Base-by-base conservation (phyloP, 257 asterid species). In the Petunia secreta region DNA sequence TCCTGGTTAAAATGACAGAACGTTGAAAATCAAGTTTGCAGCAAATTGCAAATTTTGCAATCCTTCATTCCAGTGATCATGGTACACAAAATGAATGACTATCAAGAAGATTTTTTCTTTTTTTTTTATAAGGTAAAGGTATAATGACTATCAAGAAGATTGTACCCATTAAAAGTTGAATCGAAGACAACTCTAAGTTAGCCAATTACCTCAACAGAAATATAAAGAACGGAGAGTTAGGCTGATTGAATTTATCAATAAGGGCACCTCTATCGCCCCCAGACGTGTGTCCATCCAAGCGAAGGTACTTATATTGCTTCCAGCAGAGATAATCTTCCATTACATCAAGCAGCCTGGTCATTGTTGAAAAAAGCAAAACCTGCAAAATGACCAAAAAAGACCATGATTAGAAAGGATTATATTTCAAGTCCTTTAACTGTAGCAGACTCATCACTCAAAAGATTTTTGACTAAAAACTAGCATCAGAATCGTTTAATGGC, bases 201-300 rank as follows among this genome's bases (percentile, higher is more conserved):
- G 82, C 75, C 81, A 43, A 82, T 87, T 91, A 96, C 99, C 99
- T 96, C 89, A 96, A 97, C 88, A 96, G 88, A 84, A 96, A 96
- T 87, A 96, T 89, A 77, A 96, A 96, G 87, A 88, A 96, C 7
- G 99, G 99, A 82, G 99, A 96, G 73, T 82, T 88, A 59, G 99
- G 92, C 82, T 89, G 81, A 85, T 96, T 96, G 88, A 96, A 96
- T 80, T 78, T 80, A 1, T 96, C 99, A 68, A 96, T 94, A 80
- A 96, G 91, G 80, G 93, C 95, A 71, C 99, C 99, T 55, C 99
- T 93, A 83, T 96, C 98, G 59, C 99, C 98, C 76, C 99, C 99
- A 65, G 94, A 92, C 83, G 99, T 96, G 82, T 96, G 99, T 14
- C 99, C 99, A 85, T 96, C 99, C 86, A 96, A 89, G 71, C 99